Evolutionary conservation across 1,284 basidiomycete species (phyloP).

Genomic region (Pseudozyma thailandica): DNA sequence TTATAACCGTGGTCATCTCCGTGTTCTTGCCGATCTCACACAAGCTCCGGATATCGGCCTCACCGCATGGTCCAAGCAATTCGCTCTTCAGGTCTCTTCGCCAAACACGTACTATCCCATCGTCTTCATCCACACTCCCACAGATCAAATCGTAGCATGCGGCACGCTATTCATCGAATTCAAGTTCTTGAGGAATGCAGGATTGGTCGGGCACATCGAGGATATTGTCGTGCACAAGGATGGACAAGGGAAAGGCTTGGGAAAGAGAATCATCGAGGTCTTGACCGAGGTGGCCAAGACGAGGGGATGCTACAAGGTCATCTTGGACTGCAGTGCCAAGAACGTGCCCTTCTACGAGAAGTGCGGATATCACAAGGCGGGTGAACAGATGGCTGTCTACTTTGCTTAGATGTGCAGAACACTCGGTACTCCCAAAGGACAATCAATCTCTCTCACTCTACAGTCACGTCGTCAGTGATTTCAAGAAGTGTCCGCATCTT

Average conservation of each 20-base stretch:
- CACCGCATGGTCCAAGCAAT: conserved; percentile 70
- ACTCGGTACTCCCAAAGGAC: conserved; percentile 9
- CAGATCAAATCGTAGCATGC: conserved; percentile 83
- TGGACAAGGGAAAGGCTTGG: conserved; percentile 89
- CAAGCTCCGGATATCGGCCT: conserved; percentile 80
- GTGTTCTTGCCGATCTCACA: conserved; percentile 83
- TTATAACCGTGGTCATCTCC: conserved; percentile 83
- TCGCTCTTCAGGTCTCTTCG: conserved; percentile 24
- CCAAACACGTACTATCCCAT: conserved; percentile 77
- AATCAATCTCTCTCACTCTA: not conserved
- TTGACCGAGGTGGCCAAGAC: conserved; percentile 79
- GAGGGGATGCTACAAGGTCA: conserved; percentile 90
- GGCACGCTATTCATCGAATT: conserved; percentile 88
- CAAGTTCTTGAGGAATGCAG: conserved; percentile 87
- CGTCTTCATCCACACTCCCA: conserved; percentile 80
- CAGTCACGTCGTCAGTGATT: too few relatives aligned
- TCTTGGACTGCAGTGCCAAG: conserved; percentile 89
- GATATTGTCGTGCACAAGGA: conserved; percentile 91
- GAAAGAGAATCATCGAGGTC: conserved; percentile 84
- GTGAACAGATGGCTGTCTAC: conserved; percentile 66
- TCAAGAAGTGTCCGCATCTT: too few relatives aligned
- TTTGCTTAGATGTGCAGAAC: conserved; percentile 14
- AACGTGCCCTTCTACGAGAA: conserved; percentile 98
- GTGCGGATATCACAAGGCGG: conserved; percentile 75
- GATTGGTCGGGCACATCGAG: conserved; percentile 91